Evolutionary conservation across 306 rosid species (phyloP), one percentile per base, ranked within the genome.

Genomic region (Lagenaria siceraria): DNA sequence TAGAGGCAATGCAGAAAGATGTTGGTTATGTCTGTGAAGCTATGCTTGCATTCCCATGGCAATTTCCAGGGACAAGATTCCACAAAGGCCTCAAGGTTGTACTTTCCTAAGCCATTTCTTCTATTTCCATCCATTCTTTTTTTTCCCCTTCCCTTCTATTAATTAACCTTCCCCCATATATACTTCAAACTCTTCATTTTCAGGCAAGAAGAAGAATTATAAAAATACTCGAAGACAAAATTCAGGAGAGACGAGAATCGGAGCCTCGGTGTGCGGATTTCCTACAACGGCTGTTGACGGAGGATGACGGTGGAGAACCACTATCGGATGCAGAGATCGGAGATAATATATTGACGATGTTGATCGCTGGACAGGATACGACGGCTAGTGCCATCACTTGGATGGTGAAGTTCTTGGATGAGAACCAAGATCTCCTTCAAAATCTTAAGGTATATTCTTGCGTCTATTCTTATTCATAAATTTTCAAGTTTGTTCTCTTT

Each of bases 361-460:
- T 95, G 7, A 90, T 92, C 66, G 77, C 88, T 77, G 96, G 97
- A 61, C 97, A 89, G 70, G 97, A 95, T 86, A 92, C 96, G 0
- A 90, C 90, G 24, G 96, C 97, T 25, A 90, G 85, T 78, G 96
- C 98, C 76, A 85, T 89, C 53, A 87, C 93, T 49, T 92, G 97
- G 99, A 95, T 92, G 97, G 85, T 95, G 43, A 92, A 95, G 82
- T 92, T 81, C 87, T 81, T 95, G 71, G 90, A 85, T 52, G 98
- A 92, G 80, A 95, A 89, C 75, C 86, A 71, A 8, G 81, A 84
- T 13, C 96, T 89, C 48, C 90, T 87, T 62, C 63, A 84, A 36
- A 75, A 52, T n/a, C 86, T 92, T 5, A 76, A 52, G 91, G 97
- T 46, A 46, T 46, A 13, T 0, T 0, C 1, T 10, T 2, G 6